phyloP scores from a whole-genome alignment of 305 asterid genomes.

The Salvia sclarea region DNA sequence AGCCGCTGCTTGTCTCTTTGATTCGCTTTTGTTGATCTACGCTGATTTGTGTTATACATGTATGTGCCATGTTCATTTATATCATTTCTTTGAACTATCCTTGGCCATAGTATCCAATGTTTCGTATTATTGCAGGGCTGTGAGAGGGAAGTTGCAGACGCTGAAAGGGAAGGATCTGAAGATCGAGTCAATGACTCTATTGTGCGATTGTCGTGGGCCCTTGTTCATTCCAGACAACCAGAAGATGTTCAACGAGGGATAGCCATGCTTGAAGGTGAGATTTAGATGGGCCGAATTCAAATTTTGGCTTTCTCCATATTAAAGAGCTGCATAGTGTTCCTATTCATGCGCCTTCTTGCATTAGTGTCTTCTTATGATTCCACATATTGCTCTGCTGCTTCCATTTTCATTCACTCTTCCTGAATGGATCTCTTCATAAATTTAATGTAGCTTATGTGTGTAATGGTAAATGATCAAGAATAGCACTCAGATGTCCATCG shows the following conservation, averaged over 20 bases:
- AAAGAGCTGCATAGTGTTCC: too few relatives aligned
- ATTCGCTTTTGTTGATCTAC: too few relatives aligned
- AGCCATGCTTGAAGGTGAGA: constrained; percentile 77
- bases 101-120: background rate
- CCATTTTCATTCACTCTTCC: background rate
- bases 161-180: constrained; percentile 43
- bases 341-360: too few relatives aligned
- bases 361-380: background rate
- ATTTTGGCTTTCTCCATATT: background rate
- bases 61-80: background rate
- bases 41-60: background rate
- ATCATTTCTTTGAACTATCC: background rate
- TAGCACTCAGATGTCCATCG: background rate
- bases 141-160: constrained; percentile 70
- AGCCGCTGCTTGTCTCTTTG: background rate
- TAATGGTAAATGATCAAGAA: background rate
- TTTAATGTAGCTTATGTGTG: background rate
- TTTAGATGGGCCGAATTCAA: background rate
- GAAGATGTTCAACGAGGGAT: constrained; percentile 74
- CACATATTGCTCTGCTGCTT: background rate
- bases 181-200: constrained; percentile 55
- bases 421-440: background rate
- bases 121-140: constrained; percentile 48
- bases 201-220: constrained; percentile 83
- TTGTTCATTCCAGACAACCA: constrained; percentile 65